Conservation (phyloP, 2,329 filamentous ascomycete species). For the Chrysosphaeria jannelii region DNA sequence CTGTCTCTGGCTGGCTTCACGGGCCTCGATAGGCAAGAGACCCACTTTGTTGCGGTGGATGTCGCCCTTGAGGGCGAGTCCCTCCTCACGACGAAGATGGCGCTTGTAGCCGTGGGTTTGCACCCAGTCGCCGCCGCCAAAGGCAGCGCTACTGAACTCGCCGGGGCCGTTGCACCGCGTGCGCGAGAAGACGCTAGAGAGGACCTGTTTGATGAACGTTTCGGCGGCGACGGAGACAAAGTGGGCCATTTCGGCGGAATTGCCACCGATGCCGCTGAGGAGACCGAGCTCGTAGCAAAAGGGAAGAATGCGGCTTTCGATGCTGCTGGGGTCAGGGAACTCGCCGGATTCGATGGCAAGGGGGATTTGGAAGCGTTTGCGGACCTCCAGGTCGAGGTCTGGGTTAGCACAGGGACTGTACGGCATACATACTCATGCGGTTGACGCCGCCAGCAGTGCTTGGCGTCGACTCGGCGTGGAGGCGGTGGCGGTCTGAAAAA, state of each 20-base stretch:
- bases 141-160: slow-evolving; percentile 27
- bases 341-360: slow-evolving; percentile 37
- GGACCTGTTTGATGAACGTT: slow-evolving; percentile 33
- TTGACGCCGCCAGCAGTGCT: slow-evolving; percentile 42
- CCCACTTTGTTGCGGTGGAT: slow-evolving; percentile 45
- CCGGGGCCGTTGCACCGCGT: slow-evolving; percentile 34
- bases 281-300: slow-evolving; percentile 38
- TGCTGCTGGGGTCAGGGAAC: slow-evolving; percentile 32
- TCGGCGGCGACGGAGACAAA: slow-evolving; percentile 36
- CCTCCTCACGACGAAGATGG: slow-evolving; percentile 48
- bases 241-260: slow-evolving; percentile 26
- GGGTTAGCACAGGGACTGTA: neutral
- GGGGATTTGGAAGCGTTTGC: slow-evolving; percentile 31
- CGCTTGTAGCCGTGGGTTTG: slow-evolving; percentile 51
- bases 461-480: slow-evolving; percentile 26
- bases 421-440: slow-evolving; percentile 38
- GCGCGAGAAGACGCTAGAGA: slow-evolving; percentile 30
- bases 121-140: slow-evolving; percentile 39
- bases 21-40: slow-evolving; percentile 52
- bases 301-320: slow-evolving; percentile 33
- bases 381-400: slow-evolving; percentile 37
- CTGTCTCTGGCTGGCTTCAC: slow-evolving; percentile 38
- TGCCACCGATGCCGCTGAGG: slow-evolving; percentile 24
- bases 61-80: slow-evolving; percentile 40
- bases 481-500: slow-evolving; percentile 19